These are phyloP conservation scores for Zoysia pacifica DNA, from an alignment of 176 grass and related monocot species.

Conservation along the genomic window DNA sequence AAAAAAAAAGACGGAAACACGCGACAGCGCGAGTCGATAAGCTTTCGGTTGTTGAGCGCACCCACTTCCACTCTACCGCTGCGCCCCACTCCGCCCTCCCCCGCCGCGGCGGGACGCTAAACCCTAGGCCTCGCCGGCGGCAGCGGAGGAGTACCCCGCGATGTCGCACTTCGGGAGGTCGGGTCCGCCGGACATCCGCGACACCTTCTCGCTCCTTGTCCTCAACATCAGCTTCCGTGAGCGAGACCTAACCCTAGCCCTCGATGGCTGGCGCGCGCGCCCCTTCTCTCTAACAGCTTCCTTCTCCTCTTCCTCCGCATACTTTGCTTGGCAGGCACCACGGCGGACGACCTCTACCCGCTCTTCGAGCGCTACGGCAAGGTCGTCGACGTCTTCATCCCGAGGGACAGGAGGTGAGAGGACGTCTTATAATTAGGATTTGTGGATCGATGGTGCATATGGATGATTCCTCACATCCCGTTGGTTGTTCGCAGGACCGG, in stretches of 20 bases:
- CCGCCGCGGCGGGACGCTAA: constrained; percentile 50
- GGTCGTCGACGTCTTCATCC: constrained; percentile 97
- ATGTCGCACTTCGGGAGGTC: constrained; percentile 98
- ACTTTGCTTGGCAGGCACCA: constrained; percentile 57
- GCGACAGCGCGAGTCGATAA: constrained; percentile 30
- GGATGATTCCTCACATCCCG: background rate
- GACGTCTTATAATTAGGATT: background rate
- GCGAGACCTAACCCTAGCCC: constrained; percentile 38
- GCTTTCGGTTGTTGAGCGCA: constrained; percentile 22
- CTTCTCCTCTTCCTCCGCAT: background rate
- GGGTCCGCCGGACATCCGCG: constrained; percentile 84
- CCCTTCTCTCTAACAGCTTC: constrained; percentile 4
- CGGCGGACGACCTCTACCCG: constrained; percentile 86
- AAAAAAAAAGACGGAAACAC: background rate
- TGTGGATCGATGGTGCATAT: background rate
- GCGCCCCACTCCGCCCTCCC: background rate
- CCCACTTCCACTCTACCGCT: background rate
- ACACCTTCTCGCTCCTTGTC: constrained; percentile 92
- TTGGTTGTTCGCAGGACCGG: constrained; percentile 50
- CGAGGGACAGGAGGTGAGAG: constrained; percentile 82
- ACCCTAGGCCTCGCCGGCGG: constrained; percentile 28
- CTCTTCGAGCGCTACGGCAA: constrained; percentile 96
- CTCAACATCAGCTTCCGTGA: constrained; percentile 97
- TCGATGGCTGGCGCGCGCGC: background rate
- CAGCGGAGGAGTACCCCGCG: background rate